Conservation (phyloP, 352 stramenopile genomes). For the Globisporangium sylvaticum region DNA sequence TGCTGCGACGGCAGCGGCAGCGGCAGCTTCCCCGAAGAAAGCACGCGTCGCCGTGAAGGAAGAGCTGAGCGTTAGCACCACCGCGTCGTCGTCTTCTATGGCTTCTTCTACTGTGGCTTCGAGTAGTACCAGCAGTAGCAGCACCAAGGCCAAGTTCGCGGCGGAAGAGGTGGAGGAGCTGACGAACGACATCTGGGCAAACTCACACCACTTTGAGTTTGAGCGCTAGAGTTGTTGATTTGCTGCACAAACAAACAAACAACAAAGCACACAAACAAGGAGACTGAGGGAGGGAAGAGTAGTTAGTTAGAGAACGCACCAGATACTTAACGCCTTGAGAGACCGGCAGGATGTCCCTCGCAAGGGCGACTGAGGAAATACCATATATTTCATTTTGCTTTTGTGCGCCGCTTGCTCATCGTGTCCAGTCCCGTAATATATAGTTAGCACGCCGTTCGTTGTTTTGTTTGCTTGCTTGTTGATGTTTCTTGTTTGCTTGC, state of each 20-base stretch:
- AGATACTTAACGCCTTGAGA: not conserved
- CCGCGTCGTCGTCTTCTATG: not conserved
- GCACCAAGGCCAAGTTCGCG: conserved; percentile 18
- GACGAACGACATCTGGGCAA: conserved; percentile 79
- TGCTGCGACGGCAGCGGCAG: not conserved
- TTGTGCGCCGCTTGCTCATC: not conserved
- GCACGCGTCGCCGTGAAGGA: conserved; percentile 5
- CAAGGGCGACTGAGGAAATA: not conserved
- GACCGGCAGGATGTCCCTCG: not conserved
- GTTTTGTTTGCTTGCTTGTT: not conserved
- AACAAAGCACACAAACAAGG: not conserved
- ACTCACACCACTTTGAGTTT: conserved; percentile 78
- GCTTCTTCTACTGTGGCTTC: not conserved
- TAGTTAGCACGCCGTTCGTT: not conserved
- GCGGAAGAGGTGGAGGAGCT: conserved; percentile 57
- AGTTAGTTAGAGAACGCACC: not conserved
- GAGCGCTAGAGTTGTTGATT: conserved; percentile 18
- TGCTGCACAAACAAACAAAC: not conserved
- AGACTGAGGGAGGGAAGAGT: not conserved
- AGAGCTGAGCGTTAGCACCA: not conserved
- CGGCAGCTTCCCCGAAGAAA: conserved; percentile 8
- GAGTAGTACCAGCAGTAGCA: conserved; percentile 10
- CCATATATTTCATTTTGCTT: not conserved
- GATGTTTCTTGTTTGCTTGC: not conserved
- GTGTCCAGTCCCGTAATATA: not conserved